Evolutionary conservation across 257 asterid genomes (phyloP).

Genomic region (Ajuga chamaepitys): DNA sequence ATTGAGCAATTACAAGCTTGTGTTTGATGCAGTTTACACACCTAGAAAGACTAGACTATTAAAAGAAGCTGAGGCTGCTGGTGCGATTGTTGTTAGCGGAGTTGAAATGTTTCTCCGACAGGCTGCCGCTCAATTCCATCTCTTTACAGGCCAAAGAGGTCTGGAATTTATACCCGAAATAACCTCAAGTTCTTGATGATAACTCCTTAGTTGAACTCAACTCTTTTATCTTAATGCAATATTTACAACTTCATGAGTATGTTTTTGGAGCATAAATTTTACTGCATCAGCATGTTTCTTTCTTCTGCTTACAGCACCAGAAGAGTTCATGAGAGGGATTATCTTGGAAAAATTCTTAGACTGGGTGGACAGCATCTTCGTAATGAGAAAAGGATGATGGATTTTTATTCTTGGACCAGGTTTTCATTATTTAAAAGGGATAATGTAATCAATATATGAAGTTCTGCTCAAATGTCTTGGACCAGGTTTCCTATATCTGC

Average conservation of each 20-base stretch:
- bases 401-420: too few relatives aligned
- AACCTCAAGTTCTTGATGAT: too few relatives aligned
- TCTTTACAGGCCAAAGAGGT: slow-evolving; percentile 53
- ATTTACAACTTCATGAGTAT: background rate
- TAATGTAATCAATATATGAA: too few relatives aligned
- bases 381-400: too few relatives aligned
- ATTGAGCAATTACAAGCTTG: slow-evolving; percentile 36
- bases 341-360: slow-evolving; percentile 44
- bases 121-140: slow-evolving; percentile 54
- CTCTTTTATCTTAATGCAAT: too few relatives aligned
- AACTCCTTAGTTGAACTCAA: too few relatives aligned
- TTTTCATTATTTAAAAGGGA: too few relatives aligned
- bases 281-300: background rate
- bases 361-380: too few relatives aligned
- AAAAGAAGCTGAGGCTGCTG: slow-evolving; percentile 59
- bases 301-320: slow-evolving; percentile 48
- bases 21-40: slow-evolving; percentile 61
- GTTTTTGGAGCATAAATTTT: background rate
- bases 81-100: slow-evolving; percentile 53
- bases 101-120: slow-evolving; percentile 72
- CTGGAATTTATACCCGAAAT: background rate
- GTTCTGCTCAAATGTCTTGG: too few relatives aligned
- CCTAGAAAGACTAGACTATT: slow-evolving; percentile 48
- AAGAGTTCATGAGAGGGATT: slow-evolving; percentile 54
- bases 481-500: too few relatives aligned